Evolutionary conservation across 2,329 filamentous ascomycete species (phyloP), one percentile per base, ranked within the genome.

Genomic region (Anthostomella pinea): DNA sequence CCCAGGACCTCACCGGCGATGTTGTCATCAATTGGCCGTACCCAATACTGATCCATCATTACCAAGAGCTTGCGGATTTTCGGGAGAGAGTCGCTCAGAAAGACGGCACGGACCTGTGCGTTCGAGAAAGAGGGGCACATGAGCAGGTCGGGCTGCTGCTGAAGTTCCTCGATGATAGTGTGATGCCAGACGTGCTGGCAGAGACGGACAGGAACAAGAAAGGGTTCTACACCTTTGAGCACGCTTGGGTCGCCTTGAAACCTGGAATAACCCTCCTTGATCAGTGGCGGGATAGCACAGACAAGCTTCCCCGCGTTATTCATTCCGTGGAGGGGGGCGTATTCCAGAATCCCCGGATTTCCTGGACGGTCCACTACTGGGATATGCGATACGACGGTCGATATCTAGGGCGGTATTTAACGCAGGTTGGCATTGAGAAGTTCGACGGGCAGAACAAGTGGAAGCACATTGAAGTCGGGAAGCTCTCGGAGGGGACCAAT

Each of bases 1-100:
- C 15, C 5, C 52, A 59, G 21, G 32, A 51, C 13, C 31, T 58
- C 0, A 35, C 34, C 1, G 50, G 45, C 3, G 39, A 47, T 3
- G 30, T 53, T 9, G 31, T 43, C 2, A 34, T 58, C 14, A 3
- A 33, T 0, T 49, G 42, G 46, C 56, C 57, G 0, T 58, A 57
- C 21, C 13, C 45, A 0, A 39, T 57, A 1, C 30, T 59, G 2
- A 53, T 49, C 3, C 56, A 58, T 25, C 53, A 58, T 33, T 59
- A 52, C 33, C 52, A 51, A 7, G 53, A 53, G 31, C 39, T 56
- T 2, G 4, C 16, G 3, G 21, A 38, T 4, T 52, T 50, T 15
- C 31, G 37, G 2, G 36, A 45, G 8, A 24, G 27, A 4, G 20
- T 11, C 22, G 17, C 35, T 8, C 16, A 32, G 8, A 41, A 41